Evolutionary conservation across 2,329 filamentous ascomycete genomes (phyloP).

Genomic region (Aspergillus nomiae): DNA sequence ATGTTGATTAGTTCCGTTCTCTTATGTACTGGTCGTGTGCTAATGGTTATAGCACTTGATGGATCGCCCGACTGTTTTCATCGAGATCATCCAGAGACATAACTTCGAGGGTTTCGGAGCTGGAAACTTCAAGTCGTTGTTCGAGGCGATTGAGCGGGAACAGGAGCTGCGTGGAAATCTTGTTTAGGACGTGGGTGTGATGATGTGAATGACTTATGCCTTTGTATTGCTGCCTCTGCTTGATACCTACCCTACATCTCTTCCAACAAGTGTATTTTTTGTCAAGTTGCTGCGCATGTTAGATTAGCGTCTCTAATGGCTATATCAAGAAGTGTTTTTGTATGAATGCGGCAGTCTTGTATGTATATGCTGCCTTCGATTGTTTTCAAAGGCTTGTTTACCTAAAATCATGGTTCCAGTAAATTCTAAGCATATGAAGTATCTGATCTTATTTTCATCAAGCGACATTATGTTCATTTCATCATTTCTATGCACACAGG

Average conservation of each 20-base stretch:
- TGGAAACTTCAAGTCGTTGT: slow-evolving; percentile 92
- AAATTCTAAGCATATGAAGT: background rate
- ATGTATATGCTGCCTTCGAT: background rate
- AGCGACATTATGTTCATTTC: background rate
- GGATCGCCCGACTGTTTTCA: slow-evolving; percentile 92
- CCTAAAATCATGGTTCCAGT: too few relatives aligned
- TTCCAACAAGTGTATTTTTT: background rate
- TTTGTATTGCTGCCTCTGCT: slow-evolving; percentile 2
- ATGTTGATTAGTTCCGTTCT: slow-evolving; percentile 10
- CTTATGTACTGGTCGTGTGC: background rate
- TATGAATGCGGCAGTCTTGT: background rate
- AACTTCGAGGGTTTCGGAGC: slow-evolving; percentile 91
- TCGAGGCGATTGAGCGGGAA: slow-evolving; percentile 93
- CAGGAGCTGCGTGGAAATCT: slow-evolving; percentile 85
- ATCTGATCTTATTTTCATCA: background rate
- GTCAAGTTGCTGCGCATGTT: background rate
- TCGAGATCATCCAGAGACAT: slow-evolving; percentile 93
- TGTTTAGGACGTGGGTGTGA: slow-evolving; percentile 28
- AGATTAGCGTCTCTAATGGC: background rate
- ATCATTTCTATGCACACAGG: background rate
- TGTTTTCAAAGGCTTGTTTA: background rate
- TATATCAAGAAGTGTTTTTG: background rate
- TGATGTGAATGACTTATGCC: background rate
- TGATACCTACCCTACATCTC: background rate
- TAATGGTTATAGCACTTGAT: slow-evolving; percentile 66